Conservation (phyloP, 305 asterid genomes). For the Solanum chacoense region DNA sequence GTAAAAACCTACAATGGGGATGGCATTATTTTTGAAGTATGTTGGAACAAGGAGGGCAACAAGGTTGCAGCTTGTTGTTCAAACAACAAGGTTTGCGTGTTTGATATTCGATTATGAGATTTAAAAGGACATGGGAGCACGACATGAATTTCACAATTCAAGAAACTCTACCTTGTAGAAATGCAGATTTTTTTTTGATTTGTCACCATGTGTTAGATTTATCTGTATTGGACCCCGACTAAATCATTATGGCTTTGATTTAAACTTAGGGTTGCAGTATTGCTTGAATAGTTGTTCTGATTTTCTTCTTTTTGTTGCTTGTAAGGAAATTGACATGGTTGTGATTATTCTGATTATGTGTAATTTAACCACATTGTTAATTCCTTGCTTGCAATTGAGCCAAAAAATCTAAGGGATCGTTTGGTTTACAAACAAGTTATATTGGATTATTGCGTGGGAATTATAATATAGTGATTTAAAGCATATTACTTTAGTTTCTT, state of each 20-base stretch:
- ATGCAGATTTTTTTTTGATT: not conserved
- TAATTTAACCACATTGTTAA: not conserved
- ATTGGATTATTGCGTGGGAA: not conserved
- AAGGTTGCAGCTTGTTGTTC: constrained; percentile 83
- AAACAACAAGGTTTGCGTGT: constrained; percentile 68
- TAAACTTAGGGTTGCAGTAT: not conserved
- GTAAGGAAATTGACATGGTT: not conserved
- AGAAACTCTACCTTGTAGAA: not conserved
- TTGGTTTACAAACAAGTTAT: not conserved
- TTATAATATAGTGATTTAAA: not conserved
- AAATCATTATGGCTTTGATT: not conserved
- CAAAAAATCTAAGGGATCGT: not conserved
- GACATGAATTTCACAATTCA: not conserved
- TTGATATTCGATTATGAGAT: constrained; percentile 60
- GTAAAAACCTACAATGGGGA: constrained; percentile 28
- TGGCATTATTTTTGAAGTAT: constrained; percentile 85
- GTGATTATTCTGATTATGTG: not conserved
- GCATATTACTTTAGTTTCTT: not conserved
- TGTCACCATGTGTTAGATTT: not conserved
- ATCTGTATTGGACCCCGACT: not conserved
- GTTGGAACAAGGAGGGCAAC: constrained; percentile 93
- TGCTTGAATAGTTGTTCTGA: not conserved
- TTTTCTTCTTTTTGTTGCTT: not conserved
- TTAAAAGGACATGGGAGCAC: not conserved
- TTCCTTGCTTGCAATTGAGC: not conserved